These are phyloP conservation scores for Rhizopogon roseolus DNA, from an alignment of 768 basidiomycete genomes.

Conservation along the genomic window DNA sequence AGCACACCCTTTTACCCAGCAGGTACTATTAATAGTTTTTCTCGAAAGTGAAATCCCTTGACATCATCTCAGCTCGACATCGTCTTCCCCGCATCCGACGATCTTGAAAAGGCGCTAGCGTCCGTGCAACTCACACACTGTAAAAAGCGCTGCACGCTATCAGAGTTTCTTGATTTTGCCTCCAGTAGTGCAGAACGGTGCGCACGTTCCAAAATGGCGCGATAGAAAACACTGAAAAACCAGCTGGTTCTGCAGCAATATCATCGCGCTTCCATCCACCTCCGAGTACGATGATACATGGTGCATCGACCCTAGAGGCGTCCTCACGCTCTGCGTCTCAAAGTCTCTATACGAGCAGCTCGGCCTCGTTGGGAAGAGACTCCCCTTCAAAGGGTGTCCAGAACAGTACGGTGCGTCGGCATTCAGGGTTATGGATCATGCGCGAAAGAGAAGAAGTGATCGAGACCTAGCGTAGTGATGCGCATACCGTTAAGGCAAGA, in stretches of 20 bases:
- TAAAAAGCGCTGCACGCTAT: slow-evolving; percentile 39
- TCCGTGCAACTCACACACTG: slow-evolving; percentile 40
- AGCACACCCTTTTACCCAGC: slow-evolving; percentile 49
- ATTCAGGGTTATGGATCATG: not conserved
- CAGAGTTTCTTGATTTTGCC: slow-evolving; percentile 37
- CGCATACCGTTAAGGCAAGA: slow-evolving; percentile 38
- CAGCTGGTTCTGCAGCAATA: slow-evolving; percentile 20
- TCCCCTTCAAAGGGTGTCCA: slow-evolving; percentile 47
- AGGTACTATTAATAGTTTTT: slow-evolving; percentile 31
- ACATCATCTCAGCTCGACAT: slow-evolving; percentile 49
- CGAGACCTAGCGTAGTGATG: slow-evolving; percentile 36
- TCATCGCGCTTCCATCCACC: slow-evolving; percentile 31
- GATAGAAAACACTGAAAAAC: not conserved
- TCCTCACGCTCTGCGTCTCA: slow-evolving; percentile 51
- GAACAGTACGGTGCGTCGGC: slow-evolving; percentile 43
- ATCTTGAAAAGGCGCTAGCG: slow-evolving; percentile 35
- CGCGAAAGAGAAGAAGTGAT: slow-evolving; percentile 4
- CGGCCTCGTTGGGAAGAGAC: slow-evolving; percentile 50
- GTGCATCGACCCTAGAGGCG: slow-evolving; percentile 63
- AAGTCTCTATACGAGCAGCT: slow-evolving; percentile 58
- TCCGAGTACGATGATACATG: slow-evolving; percentile 50
- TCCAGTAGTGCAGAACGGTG: slow-evolving; percentile 23
- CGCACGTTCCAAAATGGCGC: slow-evolving; percentile 1
- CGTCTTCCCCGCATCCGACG: slow-evolving; percentile 44
- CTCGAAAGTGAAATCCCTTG: not conserved